These are phyloP conservation scores for Moringa oleifera DNA, from an alignment of 345 rosid genomes.

Conservation along the genomic window DNA sequence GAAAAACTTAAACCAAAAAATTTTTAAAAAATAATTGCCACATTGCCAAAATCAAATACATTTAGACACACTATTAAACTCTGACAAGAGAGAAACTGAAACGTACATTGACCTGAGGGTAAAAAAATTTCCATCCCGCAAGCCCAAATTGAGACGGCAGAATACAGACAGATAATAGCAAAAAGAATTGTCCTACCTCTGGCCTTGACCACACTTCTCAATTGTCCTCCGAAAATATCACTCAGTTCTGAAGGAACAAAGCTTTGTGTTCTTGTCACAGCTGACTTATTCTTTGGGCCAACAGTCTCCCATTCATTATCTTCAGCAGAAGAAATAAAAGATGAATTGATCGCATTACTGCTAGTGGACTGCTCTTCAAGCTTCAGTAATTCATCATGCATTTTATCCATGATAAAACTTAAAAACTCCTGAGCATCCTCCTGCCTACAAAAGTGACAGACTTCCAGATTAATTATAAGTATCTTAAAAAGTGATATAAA, in stretches of 20 bases:
- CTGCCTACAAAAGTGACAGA: slow-evolving; percentile 46
- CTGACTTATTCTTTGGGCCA: slow-evolving; percentile 88
- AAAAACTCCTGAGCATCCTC: slow-evolving; percentile 99
- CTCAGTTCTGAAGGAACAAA: slow-evolving; percentile 67
- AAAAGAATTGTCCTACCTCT: slow-evolving; percentile 32
- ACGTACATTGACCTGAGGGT: not conserved
- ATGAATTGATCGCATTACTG: slow-evolving; percentile 34
- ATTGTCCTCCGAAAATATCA: slow-evolving; percentile 82
- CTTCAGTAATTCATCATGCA: slow-evolving; percentile 83
- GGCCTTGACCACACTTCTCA: slow-evolving; percentile 79
- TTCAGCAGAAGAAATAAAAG: slow-evolving; percentile 52
- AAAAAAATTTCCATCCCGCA: no score
- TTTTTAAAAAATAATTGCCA: no score
- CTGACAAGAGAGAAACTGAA: not conserved
- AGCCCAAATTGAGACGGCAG: not conserved
- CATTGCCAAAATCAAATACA: not conserved
- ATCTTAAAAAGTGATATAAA: no score
- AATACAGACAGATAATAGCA: not conserved
- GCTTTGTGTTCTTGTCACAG: slow-evolving; percentile 86
- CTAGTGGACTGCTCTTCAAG: slow-evolving; percentile 42
- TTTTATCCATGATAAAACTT: slow-evolving; percentile 87
- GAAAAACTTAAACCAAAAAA: not conserved
- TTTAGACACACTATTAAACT: not conserved
- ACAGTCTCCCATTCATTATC: slow-evolving; percentile 98
- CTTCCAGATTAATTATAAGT: not conserved